Evolutionary conservation across 2,329 filamentous ascomycete species (phyloP).

Genomic region (Colletotrichum sublineola): DNA sequence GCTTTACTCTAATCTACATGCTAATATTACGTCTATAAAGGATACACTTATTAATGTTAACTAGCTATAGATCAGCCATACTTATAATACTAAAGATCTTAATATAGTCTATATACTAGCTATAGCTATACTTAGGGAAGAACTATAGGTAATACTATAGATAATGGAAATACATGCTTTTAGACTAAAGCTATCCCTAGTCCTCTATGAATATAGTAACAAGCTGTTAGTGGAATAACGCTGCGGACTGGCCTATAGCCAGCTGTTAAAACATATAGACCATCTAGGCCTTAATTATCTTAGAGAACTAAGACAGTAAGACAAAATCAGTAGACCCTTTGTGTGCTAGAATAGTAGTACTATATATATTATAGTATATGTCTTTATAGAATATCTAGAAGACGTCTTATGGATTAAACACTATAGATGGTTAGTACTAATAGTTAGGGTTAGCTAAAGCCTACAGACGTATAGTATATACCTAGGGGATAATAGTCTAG

Average conservation of each 20-base stretch:
- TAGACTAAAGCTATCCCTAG: not conserved
- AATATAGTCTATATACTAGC: conserved; percentile 14
- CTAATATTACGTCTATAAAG: conserved; percentile 8
- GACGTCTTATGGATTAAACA: conserved; percentile 22
- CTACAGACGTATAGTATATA: conserved; percentile 20
- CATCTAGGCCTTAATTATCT: too few relatives aligned
- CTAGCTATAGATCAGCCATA: conserved; percentile 4
- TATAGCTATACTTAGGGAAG: not conserved
- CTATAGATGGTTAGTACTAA: too few relatives aligned
- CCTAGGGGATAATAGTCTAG: conserved; percentile 20
- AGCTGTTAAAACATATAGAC: not conserved
- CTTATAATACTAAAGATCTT: conserved; percentile 4
- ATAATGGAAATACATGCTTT: not conserved
- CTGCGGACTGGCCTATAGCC: not conserved
- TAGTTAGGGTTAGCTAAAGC: too few relatives aligned
- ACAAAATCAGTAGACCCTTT: conserved; percentile 5
- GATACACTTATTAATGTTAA: not conserved
- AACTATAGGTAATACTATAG: too few relatives aligned
- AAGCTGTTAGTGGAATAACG: conserved; percentile 1
- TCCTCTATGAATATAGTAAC: not conserved
- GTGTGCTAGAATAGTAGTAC: not conserved
- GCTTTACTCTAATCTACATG: conserved; percentile 19
- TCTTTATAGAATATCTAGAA: conserved; percentile 29
- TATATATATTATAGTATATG: conserved; percentile 2
- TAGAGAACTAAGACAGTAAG: conserved; percentile 10